Evolutionary conservation across 2,329 filamentous ascomycete species (phyloP).

Genomic region (Helotiales sp.): DNA sequence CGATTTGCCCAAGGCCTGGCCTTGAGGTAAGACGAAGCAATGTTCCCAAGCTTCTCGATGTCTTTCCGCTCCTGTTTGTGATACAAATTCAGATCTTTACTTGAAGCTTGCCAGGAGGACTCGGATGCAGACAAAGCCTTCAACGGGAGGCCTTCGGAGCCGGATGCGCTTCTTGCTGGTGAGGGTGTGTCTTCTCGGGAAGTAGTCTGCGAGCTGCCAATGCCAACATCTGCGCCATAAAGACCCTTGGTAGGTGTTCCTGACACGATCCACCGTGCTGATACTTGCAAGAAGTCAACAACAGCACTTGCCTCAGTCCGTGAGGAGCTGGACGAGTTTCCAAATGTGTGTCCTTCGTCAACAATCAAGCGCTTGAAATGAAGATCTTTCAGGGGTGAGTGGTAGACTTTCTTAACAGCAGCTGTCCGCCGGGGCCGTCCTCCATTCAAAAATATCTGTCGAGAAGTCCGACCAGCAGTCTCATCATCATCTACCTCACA

Average conservation of each 20-base stretch:
- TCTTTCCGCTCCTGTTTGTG: slow-evolving; percentile 63
- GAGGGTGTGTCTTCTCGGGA: background rate
- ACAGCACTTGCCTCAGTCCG: slow-evolving; percentile 61
- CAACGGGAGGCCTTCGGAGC: background rate
- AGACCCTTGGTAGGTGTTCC: slow-evolving; percentile 87
- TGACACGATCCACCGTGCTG: slow-evolving; percentile 85
- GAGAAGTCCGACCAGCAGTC: background rate
- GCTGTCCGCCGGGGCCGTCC: slow-evolving; percentile 49
- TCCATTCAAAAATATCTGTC: background rate
- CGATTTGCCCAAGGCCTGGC: slow-evolving; percentile 79
- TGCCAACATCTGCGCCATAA: slow-evolving; percentile 68
- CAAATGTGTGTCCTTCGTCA: slow-evolving; percentile 88
- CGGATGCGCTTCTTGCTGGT: background rate
- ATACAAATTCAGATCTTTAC: slow-evolving; percentile 21
- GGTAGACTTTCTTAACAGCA: slow-evolving; percentile 46
- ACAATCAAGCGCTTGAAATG: slow-evolving; percentile 90
- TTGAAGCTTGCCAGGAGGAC: slow-evolving; percentile 47
- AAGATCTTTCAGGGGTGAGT: slow-evolving; percentile 69
- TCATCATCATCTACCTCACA: slow-evolving; percentile 51
- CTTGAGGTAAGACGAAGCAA: slow-evolving; percentile 74
- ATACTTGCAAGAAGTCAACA: slow-evolving; percentile 62
- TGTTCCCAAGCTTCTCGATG: slow-evolving; percentile 67
- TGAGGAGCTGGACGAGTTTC: slow-evolving; percentile 61
- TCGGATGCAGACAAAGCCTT: slow-evolving; percentile 28
- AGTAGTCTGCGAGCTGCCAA: slow-evolving; percentile 13